Conservation (phyloP, 2,329 filamentous ascomycete genomes). For the Ceratocystis lukuohia region DNA sequence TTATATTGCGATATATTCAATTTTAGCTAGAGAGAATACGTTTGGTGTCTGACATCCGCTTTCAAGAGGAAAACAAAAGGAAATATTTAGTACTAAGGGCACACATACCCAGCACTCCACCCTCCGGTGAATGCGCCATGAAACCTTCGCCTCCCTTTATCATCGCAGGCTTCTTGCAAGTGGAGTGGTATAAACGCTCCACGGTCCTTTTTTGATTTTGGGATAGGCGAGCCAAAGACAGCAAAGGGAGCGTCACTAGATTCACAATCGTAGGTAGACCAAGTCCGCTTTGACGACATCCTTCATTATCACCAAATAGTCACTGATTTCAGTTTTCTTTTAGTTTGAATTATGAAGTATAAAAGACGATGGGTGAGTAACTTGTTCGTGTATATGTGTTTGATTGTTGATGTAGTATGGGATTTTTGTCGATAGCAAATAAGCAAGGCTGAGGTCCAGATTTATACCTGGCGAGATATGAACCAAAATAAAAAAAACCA, state of each 20-base stretch:
- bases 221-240: constrained; percentile 72
- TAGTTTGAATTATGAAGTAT: background rate
- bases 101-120: constrained; percentile 70
- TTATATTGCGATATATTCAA: constrained; percentile 13
- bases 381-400: too few species aligned
- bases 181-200: constrained; percentile 89
- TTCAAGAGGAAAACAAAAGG: background rate
- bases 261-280: constrained; percentile 66
- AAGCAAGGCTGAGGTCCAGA: too few species aligned
- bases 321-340: background rate
- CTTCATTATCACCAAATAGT: background rate
- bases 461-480: too few species aligned
- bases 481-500: too few species aligned
- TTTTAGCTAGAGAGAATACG: constrained; percentile 20
- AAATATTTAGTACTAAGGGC: background rate
- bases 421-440: too few species aligned
- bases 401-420: too few species aligned
- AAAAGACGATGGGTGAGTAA: too few species aligned
- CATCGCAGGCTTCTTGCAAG: constrained; percentile 96
- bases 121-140: constrained; percentile 96
- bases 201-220: constrained; percentile 72
- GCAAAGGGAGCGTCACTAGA: constrained; percentile 58
- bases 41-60: background rate
- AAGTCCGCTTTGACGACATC: constrained; percentile 72
- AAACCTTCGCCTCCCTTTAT: constrained; percentile 74